These are phyloP conservation scores for Brassica rapa DNA, from an alignment of 345 rosid species.

Conservation along the genomic window DNA sequence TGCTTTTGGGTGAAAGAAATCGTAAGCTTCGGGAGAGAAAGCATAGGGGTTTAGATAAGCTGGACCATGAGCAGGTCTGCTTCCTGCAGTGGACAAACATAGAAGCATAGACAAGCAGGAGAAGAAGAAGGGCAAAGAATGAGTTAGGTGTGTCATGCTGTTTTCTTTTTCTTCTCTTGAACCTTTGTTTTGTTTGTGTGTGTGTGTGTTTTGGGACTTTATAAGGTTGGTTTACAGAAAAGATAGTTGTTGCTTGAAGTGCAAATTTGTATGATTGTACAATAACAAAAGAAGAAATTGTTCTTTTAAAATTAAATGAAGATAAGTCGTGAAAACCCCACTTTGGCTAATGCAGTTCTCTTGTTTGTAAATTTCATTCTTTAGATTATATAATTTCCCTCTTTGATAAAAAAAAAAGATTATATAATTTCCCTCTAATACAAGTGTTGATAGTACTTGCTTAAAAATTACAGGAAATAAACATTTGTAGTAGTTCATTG, in stretches of 20 bases:
- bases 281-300: constrained; percentile 5
- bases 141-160: constrained; percentile 45
- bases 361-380: not conserved
- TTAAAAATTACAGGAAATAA: not conserved
- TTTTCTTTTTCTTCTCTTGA: not conserved
- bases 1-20: constrained; percentile 80
- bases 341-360: constrained; percentile 1
- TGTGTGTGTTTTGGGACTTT: constrained; percentile 38
- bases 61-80: constrained; percentile 84
- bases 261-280: constrained; percentile 36
- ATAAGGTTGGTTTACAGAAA: constrained; percentile 42
- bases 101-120: constrained; percentile 44
- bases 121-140: constrained; percentile 46
- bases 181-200: not conserved
- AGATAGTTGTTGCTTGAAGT: constrained; percentile 56
- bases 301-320: constrained; percentile 6
- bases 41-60: constrained; percentile 58
- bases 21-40: constrained; percentile 72
- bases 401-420: no score
- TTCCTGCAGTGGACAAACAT: constrained; percentile 52
- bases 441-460: constrained; percentile 5
- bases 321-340: constrained; percentile 10
- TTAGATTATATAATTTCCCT: not conserved
- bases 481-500: not conserved
- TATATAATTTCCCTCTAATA: not conserved